A percentile compares a stretch with the other conserved stretches of the same genome.
phyloP scores from a whole-genome alignment of 1,284 basidiomycete species.

The Trametes hirsuta region DNA sequence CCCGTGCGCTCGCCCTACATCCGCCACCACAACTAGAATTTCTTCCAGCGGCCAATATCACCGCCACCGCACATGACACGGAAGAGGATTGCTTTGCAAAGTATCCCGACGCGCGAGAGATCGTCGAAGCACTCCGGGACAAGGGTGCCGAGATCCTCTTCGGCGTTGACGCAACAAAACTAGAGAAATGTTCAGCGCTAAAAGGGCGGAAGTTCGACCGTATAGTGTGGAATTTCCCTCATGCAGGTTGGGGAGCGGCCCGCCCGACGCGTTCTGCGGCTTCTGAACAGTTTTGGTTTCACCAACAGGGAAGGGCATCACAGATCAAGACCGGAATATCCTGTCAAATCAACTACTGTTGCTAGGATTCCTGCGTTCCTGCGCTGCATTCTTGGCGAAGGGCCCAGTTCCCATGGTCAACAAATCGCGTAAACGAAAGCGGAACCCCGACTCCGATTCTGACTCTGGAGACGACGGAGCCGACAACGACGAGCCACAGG shows the following conservation, averaged over 20 bases:
- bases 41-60: slow-evolving; percentile 70
- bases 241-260: slow-evolving; percentile 69
- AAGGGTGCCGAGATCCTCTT: slow-evolving; percentile 80
- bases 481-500: slow-evolving; percentile 30
- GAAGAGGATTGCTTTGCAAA: slow-evolving; percentile 81
- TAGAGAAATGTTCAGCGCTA: slow-evolving; percentile 63
- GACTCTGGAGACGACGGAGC: slow-evolving; percentile 33
- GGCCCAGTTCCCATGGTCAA: slow-evolving; percentile 58
- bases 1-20: slow-evolving; percentile 70
- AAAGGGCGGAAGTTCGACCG: slow-evolving; percentile 72
- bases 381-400: slow-evolving; percentile 60
- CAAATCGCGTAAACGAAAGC: slow-evolving; percentile 48
- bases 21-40: slow-evolving; percentile 53
- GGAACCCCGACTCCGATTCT: slow-evolving; percentile 45
- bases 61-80: slow-evolving; percentile 88
- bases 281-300: slow-evolving; percentile 12
- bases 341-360: slow-evolving; percentile 90
- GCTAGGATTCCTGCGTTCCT: slow-evolving; percentile 82
- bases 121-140: slow-evolving; percentile 58
- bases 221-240: slow-evolving; percentile 96
- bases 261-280: not conserved
- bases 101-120: slow-evolving; percentile 79
- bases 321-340: slow-evolving; percentile 94
- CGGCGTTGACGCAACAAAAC: slow-evolving; percentile 80
- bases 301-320: slow-evolving; percentile 82